These are phyloP conservation scores for Luffa aegyptiaca DNA, from an alignment of 306 rosid genomes.

Conservation along the genomic window DNA sequence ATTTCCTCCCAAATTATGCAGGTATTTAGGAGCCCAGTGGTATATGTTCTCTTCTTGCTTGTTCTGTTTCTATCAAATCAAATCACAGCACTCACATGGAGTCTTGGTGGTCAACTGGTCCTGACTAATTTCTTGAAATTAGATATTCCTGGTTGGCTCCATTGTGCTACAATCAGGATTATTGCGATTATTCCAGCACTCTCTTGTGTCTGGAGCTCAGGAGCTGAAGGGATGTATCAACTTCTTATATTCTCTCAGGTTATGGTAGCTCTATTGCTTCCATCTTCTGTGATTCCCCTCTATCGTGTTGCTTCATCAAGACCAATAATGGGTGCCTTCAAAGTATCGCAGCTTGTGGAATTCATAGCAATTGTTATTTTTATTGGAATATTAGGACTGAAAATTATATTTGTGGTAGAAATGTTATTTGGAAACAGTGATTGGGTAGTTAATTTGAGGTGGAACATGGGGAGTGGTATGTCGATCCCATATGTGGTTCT, in stretches of 20 bases:
- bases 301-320: constrained; percentile 76
- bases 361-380: constrained; percentile 47
- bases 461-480: constrained; percentile 49
- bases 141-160: constrained; percentile 95
- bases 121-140: constrained; percentile 60
- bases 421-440: constrained; percentile 84
- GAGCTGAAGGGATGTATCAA: constrained; percentile 91
- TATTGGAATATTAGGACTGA: constrained; percentile 79
- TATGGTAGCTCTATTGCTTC: constrained; percentile 73
- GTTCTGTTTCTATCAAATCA: constrained; percentile 73
- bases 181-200: constrained; percentile 78
- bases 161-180: constrained; percentile 78
- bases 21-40: constrained; percentile 66
- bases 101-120: constrained; percentile 68
- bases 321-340: constrained; percentile 74
- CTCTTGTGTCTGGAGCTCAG: constrained; percentile 80
- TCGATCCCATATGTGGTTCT: constrained; percentile 46
- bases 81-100: constrained; percentile 62
- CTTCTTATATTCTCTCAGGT: constrained; percentile 79
- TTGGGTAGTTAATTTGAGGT: constrained; percentile 71
- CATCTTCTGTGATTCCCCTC: constrained; percentile 87
- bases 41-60: constrained; percentile 42
- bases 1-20: constrained; percentile 19
- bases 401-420: constrained; percentile 65
- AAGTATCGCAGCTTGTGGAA: constrained; percentile 63